These are phyloP conservation scores for Ambrosiella beaveri DNA, from an alignment of 2,329 filamentous ascomycete genomes.

Conservation along the genomic window DNA sequence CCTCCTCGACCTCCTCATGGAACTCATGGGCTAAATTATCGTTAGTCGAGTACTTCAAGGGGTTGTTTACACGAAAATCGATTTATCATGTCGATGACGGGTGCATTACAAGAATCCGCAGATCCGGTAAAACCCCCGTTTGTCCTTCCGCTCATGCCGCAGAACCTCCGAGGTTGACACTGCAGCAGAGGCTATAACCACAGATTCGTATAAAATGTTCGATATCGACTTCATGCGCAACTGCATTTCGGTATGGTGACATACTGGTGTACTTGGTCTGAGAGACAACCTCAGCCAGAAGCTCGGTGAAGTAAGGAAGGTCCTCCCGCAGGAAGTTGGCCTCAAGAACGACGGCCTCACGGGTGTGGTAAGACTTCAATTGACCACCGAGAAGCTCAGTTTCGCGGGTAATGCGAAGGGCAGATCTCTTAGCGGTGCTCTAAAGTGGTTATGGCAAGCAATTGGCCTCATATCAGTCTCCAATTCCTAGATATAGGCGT, in stretches of 20 bases:
- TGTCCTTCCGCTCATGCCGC: slow-evolving; percentile 9
- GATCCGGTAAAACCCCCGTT: slow-evolving; percentile 1
- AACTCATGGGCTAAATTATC: slow-evolving; percentile 59
- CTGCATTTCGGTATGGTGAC: slow-evolving; percentile 16
- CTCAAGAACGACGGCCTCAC: slow-evolving; percentile 81
- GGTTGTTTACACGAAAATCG: not conserved
- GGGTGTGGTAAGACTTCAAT: slow-evolving; percentile 73
- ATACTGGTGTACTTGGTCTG: slow-evolving; percentile 71
- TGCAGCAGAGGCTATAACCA: not conserved
- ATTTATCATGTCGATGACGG: not conserved
- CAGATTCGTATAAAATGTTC: not conserved
- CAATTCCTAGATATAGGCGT: not conserved
- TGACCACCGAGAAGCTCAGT: slow-evolving; percentile 86
- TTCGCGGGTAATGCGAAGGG: slow-evolving; percentile 85
- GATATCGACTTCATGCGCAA: not conserved
- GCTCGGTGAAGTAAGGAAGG: slow-evolving; percentile 91
- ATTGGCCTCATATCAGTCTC: slow-evolving; percentile 26
- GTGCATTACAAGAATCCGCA: not conserved
- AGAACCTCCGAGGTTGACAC: slow-evolving; percentile 6
- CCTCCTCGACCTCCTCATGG: slow-evolving; percentile 66
- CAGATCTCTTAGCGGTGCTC: slow-evolving; percentile 77
- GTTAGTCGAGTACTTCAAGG: slow-evolving; percentile 13
- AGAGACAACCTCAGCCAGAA: slow-evolving; percentile 79
- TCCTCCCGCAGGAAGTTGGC: slow-evolving; percentile 92
- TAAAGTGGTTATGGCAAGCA: slow-evolving; percentile 25